Evolutionary conservation across 139 green algal species (phyloP).

Genomic region (Spirogloea muscicola): DNA sequence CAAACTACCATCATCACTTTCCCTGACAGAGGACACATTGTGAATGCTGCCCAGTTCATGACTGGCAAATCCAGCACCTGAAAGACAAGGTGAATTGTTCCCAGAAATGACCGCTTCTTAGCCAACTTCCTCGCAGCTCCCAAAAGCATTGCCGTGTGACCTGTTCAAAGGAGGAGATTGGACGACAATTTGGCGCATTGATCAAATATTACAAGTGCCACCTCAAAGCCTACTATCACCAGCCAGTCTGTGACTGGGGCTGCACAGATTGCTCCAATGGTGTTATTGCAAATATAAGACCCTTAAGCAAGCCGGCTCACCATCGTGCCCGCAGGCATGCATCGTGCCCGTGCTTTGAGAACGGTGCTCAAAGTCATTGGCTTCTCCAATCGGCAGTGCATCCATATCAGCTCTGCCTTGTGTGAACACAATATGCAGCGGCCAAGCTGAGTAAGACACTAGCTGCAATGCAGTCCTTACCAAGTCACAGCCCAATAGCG

Average conservation of each 20-base stretch:
- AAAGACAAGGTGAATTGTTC: constrained; percentile 17
- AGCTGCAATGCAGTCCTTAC: neutral
- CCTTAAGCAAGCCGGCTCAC: no score
- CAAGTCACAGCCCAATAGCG: neutral
- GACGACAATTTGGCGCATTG: neutral
- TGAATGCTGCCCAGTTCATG: neutral
- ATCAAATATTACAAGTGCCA: neutral
- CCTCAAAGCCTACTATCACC: no score
- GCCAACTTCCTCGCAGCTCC: constrained; percentile 11
- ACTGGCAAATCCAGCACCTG: neutral
- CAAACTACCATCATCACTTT: no score
- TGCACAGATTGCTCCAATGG: no score
- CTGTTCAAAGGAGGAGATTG: neutral
- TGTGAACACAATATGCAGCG: neutral
- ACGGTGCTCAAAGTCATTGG: constrained; percentile 35
- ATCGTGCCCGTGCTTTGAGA: constrained; percentile 3
- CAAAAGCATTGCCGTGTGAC: constrained; percentile 37
- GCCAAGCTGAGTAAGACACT: neutral
- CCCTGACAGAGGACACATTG: neutral
- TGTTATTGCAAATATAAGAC: no score
- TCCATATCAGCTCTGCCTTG: constrained; percentile 39
- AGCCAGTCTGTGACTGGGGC: no score
- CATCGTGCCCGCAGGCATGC: constrained; percentile 43
- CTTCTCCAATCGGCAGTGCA: constrained; percentile 30
- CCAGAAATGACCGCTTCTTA: constrained; percentile 1